These are phyloP conservation scores for Zea luxurians DNA, from an alignment of 176 grass and related monocot genomes.

Conservation along the genomic window DNA sequence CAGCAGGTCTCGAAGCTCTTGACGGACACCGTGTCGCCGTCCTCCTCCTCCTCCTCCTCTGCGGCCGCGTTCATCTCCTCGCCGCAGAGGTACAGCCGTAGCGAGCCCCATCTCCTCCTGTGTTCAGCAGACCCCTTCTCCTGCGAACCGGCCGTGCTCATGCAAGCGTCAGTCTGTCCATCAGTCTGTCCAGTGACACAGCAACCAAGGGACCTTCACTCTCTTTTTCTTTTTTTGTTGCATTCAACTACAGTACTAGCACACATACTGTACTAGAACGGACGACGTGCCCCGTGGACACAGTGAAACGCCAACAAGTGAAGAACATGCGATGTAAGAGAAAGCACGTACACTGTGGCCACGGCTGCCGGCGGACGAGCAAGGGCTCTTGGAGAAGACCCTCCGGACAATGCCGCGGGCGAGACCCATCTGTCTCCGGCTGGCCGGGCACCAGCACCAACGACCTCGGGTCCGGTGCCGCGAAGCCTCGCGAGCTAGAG, in stretches of 20 bases:
- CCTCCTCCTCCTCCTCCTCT: slow-evolving; percentile 18
- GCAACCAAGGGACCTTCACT: too few relatives aligned
- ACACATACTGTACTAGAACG: too few relatives aligned
- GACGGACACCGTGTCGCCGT: slow-evolving; percentile 46
- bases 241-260: too few relatives aligned
- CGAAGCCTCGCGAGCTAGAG: not conserved
- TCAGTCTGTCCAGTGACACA: not conserved
- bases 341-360: slow-evolving; percentile 31
- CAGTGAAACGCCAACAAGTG: too few relatives aligned
- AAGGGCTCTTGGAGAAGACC: slow-evolving; percentile 66
- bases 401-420: slow-evolving; percentile 66
- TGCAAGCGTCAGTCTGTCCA: not conserved
- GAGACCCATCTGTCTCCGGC: slow-evolving; percentile 65
- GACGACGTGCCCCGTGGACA: too few relatives aligned
- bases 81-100: slow-evolving; percentile 78
- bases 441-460: too few relatives aligned
- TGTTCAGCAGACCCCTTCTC: slow-evolving; percentile 48
- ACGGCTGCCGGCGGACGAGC: slow-evolving; percentile 24
- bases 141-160: slow-evolving; percentile 13
- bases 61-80: slow-evolving; percentile 50
- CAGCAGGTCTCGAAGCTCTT: slow-evolving; percentile 50
- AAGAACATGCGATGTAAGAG: too few relatives aligned
- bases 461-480: too few relatives aligned
- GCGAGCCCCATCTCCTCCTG: slow-evolving; percentile 62
- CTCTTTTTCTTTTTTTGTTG: too few relatives aligned